Percentiles rank a stretch among this genome's conserved stretches.
Evolutionary conservation across 768 basidiomycete genomes (phyloP).

Genomic region (Mycena vulgaris): DNA sequence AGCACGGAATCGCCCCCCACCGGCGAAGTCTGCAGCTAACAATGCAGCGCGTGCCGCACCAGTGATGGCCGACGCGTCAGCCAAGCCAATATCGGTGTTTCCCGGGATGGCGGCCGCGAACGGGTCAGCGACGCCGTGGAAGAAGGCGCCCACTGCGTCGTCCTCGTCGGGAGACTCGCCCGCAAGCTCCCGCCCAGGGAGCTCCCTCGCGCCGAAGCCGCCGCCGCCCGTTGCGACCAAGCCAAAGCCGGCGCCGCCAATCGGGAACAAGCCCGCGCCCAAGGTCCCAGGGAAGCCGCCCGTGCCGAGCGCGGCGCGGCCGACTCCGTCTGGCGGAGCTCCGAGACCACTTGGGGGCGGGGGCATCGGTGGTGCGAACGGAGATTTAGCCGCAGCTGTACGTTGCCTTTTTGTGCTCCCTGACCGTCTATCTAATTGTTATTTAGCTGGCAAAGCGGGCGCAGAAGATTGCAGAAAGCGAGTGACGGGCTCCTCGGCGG

Average conservation of each 20-base stretch:
- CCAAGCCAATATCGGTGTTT: conserved; percentile 87
- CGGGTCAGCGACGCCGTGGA: conserved; percentile 83
- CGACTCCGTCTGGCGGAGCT: conserved; percentile 52
- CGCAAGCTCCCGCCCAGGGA: conserved; percentile 65
- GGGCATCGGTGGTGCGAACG: conserved; percentile 45
- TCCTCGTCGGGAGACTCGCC: conserved; percentile 57
- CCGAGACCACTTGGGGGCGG: conserved; percentile 62
- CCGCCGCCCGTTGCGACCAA: conserved; percentile 77
- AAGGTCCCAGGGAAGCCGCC: conserved; percentile 73
- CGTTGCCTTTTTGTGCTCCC: conserved; percentile 47
- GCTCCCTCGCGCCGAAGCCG: conserved; percentile 63
- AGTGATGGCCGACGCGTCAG: conserved; percentile 69
- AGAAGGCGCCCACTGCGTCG: conserved; percentile 62
- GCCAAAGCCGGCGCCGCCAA: conserved; percentile 73
- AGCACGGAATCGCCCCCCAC: conserved; percentile 65
- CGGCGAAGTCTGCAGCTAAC: conserved; percentile 54
- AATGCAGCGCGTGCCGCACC: conserved; percentile 57
- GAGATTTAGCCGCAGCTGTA: conserved; percentile 90
- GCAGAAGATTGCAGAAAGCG: conserved; percentile 71
- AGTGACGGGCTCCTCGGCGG: conserved; percentile 37
- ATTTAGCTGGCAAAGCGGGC: conserved; percentile 84
- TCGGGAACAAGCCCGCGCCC: conserved; percentile 57
- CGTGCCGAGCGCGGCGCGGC: conserved; percentile 71
- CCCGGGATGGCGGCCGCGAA: conserved; percentile 81
- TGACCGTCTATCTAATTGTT: conserved; percentile 3